Conservation (phyloP, 2,329 filamentous ascomycete genomes). For the Phaeosphaeriaceae sp. region DNA sequence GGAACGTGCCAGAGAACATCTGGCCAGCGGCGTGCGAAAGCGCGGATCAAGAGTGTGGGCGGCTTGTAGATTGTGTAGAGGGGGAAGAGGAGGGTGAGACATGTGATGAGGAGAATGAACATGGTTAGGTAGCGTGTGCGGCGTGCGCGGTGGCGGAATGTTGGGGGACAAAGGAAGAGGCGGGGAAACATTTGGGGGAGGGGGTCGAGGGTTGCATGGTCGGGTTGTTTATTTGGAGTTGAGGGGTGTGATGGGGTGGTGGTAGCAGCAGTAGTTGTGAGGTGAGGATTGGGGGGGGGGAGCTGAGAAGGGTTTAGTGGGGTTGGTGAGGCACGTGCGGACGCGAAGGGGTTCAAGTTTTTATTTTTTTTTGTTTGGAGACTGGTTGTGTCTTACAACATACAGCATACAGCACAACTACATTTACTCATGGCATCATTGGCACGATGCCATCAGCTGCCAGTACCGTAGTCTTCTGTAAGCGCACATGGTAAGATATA, state of each 20-base stretch:
- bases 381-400: conserved; percentile 1
- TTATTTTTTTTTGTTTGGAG: conserved; percentile 10
- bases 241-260: no score
- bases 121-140: conserved; percentile 48
- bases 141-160: conserved; percentile 46
- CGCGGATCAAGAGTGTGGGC: conserved; percentile 71
- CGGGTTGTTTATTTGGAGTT: no score
- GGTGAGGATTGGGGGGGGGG: background rate
- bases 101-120: conserved; percentile 35
- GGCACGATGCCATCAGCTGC: no score
- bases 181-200: conserved; percentile 33
- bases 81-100: conserved; percentile 42
- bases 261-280: background rate
- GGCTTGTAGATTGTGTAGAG: conserved; percentile 81
- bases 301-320: background rate
- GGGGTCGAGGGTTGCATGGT: background rate
- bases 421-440: no score
- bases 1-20: conserved; percentile 78
- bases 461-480: no score
- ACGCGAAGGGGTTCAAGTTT: conserved; percentile 5
- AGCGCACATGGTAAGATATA: no score
- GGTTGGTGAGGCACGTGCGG: conserved; percentile 20
- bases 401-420: no score
- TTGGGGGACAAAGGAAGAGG: conserved; percentile 41
- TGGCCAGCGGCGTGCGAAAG: conserved; percentile 74